A percentile compares a stretch with the other conserved stretches of the same genome.
Evolutionary conservation across 2,329 filamentous ascomycete genomes (phyloP).

Genomic region (Fonsecaea multimorphosa): DNA sequence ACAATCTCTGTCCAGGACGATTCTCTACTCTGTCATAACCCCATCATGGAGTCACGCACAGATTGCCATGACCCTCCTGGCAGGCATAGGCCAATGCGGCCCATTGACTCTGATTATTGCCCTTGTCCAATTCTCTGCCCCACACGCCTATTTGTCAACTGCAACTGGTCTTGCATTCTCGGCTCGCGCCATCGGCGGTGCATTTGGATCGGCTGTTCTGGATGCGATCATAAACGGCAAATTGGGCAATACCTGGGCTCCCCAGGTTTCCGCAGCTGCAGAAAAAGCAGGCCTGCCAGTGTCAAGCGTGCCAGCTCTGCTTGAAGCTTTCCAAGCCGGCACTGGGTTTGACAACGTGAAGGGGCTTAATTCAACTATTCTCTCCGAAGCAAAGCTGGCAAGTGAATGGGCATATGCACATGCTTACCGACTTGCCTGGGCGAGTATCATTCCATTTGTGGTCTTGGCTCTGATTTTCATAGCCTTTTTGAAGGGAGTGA

Average conservation of each 20-base stretch:
- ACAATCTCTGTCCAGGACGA: too few species aligned
- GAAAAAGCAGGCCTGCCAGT: slow-evolving; percentile 51
- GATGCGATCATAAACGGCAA: slow-evolving; percentile 60
- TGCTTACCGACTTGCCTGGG: slow-evolving; percentile 59
- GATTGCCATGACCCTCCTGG: slow-evolving; percentile 56
- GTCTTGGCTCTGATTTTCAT: slow-evolving; percentile 56
- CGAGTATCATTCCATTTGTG: slow-evolving; percentile 60
- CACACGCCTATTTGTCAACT: slow-evolving; percentile 60
- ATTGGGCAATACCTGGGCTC: slow-evolving; percentile 51
- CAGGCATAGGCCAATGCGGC: slow-evolving; percentile 58
- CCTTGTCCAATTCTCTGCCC: slow-evolving; percentile 60
- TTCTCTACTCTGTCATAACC: slow-evolving; percentile 56
- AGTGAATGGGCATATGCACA: slow-evolving; percentile 56
- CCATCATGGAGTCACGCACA: slow-evolving; percentile 54
- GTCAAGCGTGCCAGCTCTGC: slow-evolving; percentile 47
- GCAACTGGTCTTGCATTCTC: slow-evolving; percentile 62
- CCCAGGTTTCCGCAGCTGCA: slow-evolving; percentile 53
- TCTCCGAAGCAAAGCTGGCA: too few species aligned
- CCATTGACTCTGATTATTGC: slow-evolving; percentile 59
- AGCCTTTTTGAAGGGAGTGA: slow-evolving; percentile 54
- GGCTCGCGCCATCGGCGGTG: slow-evolving; percentile 60
- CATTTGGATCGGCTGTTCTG: slow-evolving; percentile 60
- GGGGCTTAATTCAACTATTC: too few species aligned
- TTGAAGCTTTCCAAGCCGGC: slow-evolving; percentile 50
- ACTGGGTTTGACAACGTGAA: too few species aligned